These are phyloP conservation scores for Wickerhamiella cacticola DNA, from an alignment of 805 yeast genomes.

Conservation along the genomic window DNA sequence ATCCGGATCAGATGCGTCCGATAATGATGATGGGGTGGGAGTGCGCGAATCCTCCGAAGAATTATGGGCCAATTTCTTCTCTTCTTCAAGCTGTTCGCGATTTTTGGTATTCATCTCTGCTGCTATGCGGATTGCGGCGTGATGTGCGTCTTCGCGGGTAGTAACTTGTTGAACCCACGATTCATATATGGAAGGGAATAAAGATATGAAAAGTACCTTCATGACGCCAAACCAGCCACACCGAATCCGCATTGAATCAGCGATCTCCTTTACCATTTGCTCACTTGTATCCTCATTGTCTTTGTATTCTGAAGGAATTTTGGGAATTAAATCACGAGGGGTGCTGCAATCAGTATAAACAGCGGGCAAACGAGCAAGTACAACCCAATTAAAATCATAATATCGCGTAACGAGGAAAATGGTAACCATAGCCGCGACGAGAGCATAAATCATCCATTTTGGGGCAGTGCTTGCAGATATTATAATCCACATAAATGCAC, in stretches of 20 bases:
- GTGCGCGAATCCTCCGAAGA: too few species aligned
- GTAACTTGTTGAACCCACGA: not conserved
- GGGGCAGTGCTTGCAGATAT: not conserved
- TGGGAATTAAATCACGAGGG: slow-evolving; percentile 1
- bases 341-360: not conserved
- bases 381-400: not conserved
- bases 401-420: not conserved
- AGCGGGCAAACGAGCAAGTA: not conserved
- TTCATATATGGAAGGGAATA: slow-evolving; percentile 6
- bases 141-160: not conserved
- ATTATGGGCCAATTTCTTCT: too few species aligned
- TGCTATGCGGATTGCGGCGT: slow-evolving; percentile 1
- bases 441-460: too few species aligned
- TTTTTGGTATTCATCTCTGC: not conserved
- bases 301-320: not conserved
- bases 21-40: not conserved
- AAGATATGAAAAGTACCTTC: not conserved
- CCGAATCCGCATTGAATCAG: not conserved
- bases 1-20: not conserved
- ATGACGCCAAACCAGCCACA: not conserved
- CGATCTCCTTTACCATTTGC: not conserved
- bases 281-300: not conserved
- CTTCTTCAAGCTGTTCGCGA: not conserved
- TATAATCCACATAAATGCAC: not conserved
- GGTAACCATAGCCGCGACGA: not conserved